phyloP scores from a whole-genome alignment of 1,139 yeast species.

The Kluyveromyces sp. region DNA sequence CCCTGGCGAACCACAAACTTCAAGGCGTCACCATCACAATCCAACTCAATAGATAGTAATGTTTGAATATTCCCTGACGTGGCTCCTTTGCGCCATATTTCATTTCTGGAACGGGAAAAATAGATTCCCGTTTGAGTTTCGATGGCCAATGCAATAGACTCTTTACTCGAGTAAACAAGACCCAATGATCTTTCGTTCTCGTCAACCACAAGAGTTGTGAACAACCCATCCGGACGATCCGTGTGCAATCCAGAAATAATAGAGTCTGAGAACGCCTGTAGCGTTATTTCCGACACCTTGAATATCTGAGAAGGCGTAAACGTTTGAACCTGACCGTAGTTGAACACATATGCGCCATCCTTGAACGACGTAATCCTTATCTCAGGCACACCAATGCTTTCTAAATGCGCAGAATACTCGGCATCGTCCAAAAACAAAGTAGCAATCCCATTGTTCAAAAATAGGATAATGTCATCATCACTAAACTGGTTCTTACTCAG shows the following conservation, averaged over 20 bases:
- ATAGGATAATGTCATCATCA: conserved; percentile 44
- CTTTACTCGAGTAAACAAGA: conserved; percentile 80
- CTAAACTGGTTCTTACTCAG: conserved; percentile 13
- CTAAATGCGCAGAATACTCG: conserved; percentile 34
- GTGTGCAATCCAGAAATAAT: conserved; percentile 57
- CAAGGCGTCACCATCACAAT: conserved; percentile 89
- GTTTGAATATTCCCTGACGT: conserved; percentile 92
- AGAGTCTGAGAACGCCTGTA: conserved; percentile 41
- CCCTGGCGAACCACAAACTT: conserved; percentile 70
- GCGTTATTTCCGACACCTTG: conserved; percentile 16
- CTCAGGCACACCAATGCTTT: conserved; percentile 50
- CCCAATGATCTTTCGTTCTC: conserved; percentile 65
- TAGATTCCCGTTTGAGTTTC: conserved; percentile 83
- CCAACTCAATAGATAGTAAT: conserved; percentile 57
- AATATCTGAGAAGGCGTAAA: conserved; percentile 18
- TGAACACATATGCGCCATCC: conserved; percentile 15
- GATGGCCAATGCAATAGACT: conserved; percentile 75
- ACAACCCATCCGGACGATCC: conserved; percentile 83
- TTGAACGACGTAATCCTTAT: conserved; percentile 19
- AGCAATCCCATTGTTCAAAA: conserved; percentile 63
- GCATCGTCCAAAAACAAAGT: conserved; percentile 41
- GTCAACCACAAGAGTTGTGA: conserved; percentile 78
- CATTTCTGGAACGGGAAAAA: conserved; percentile 80
- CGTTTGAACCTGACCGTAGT: conserved; percentile 46
- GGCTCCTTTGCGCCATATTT: conserved; percentile 93